Evolutionary conservation across 1,139 yeast genomes (phyloP).

Genomic region (Blastobotrys ciferrii): DNA sequence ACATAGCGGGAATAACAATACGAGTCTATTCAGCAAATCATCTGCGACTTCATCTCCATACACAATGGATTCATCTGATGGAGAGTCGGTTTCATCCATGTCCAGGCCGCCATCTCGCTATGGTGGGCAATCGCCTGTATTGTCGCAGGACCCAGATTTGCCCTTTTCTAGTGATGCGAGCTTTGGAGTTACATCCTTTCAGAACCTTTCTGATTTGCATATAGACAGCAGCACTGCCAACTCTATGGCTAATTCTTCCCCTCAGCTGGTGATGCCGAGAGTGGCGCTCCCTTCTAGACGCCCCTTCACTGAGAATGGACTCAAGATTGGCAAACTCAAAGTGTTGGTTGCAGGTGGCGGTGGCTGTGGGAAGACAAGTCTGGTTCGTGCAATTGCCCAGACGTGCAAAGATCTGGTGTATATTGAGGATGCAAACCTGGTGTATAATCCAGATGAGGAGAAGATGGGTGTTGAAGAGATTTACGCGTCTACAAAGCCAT

Average conservation of each 20-base stretch:
- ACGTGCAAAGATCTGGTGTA: slow-evolving; percentile 29
- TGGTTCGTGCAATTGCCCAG: slow-evolving; percentile 28
- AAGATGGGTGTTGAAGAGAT: slow-evolving; percentile 17
- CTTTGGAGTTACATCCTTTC: slow-evolving; percentile 12
- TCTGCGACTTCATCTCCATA: slow-evolving; percentile 2
- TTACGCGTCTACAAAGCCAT: slow-evolving; percentile 31
- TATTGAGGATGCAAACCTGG: slow-evolving; percentile 25
- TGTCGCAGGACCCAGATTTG: slow-evolving; percentile 13
- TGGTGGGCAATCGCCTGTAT: slow-evolving; percentile 7
- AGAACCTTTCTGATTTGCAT: slow-evolving; percentile 7
- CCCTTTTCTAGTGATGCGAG: slow-evolving; percentile 7
- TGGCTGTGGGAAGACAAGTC: slow-evolving; percentile 30
- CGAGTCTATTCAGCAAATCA: not conserved
- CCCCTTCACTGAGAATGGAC: slow-evolving; percentile 29
- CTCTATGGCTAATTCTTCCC: slow-evolving; percentile 7
- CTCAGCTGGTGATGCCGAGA: slow-evolving; percentile 30
- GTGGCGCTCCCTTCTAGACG: slow-evolving; percentile 29
- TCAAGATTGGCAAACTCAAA: slow-evolving; percentile 31
- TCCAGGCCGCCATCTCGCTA: slow-evolving; percentile 2
- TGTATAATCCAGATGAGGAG: not conserved
- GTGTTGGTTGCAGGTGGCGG: slow-evolving; percentile 30
- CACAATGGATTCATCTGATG: slow-evolving; percentile 1
- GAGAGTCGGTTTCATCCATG: slow-evolving; percentile 3
- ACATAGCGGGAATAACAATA: not conserved
- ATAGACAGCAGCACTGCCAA: no score